Conservation (phyloP, 306 rosid species). For the Cicer bijugum region DNA sequence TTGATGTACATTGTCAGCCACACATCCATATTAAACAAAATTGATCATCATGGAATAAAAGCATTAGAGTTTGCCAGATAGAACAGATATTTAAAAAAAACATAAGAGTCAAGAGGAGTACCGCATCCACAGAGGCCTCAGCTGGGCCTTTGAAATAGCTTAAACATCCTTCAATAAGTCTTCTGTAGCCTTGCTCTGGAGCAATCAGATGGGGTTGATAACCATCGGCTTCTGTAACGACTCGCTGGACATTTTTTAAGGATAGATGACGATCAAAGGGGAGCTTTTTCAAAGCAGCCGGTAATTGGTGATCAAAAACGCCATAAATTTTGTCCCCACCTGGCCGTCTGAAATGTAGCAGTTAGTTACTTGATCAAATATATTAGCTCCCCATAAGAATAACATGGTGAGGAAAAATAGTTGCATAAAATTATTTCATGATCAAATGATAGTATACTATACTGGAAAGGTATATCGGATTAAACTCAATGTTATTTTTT, state of each 20-base stretch:
- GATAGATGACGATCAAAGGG: constrained; percentile 47
- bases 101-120: constrained; percentile 30
- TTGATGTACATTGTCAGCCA: not conserved
- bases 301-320: constrained; percentile 45
- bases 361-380: constrained; percentile 29
- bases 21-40: not conserved
- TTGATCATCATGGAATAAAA: not conserved
- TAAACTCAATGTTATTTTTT: not conserved
- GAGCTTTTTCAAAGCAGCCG: constrained; percentile 47
- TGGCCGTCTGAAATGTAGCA: constrained; percentile 39
- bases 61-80: not conserved
- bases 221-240: constrained; percentile 46
- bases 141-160: constrained; percentile 47
- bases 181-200: constrained; percentile 49
- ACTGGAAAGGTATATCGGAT: not conserved
- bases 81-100: constrained; percentile 13
- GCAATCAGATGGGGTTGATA: constrained; percentile 49
- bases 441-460: not conserved
- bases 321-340: constrained; percentile 47
- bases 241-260: constrained; percentile 37
- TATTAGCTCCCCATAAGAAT: not conserved
- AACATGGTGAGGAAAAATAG: not conserved
- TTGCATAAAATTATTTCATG: not conserved
- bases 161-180: constrained; percentile 49
- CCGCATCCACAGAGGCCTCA: constrained; percentile 47